These are phyloP conservation scores for Parastagonospora nodorum DNA, from an alignment of 2,329 filamentous ascomycete species.

Conservation along the genomic window DNA sequence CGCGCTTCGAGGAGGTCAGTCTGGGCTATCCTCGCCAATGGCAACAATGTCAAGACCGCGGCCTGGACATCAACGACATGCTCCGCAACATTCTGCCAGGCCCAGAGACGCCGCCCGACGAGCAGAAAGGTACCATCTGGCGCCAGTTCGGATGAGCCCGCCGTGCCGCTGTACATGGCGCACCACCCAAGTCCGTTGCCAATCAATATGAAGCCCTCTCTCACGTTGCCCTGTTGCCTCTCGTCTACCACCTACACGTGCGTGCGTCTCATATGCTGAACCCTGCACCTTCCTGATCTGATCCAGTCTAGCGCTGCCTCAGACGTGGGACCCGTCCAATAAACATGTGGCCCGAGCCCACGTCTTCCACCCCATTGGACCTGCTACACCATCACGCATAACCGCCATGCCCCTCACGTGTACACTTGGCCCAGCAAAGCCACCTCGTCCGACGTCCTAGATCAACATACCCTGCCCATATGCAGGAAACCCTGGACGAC, in stretches of 20 bases:
- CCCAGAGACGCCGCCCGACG: constrained; percentile 34
- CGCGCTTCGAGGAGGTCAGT: constrained; percentile 54
- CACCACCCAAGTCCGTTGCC: no score
- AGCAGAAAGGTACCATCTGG: constrained; percentile 32
- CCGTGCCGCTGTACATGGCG: neutral
- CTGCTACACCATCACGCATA: neutral
- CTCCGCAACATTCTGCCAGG: constrained; percentile 54
- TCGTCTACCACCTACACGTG: neutral
- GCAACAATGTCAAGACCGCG: constrained; percentile 50
- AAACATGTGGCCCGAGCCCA: constrained; percentile 7
- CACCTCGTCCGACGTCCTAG: constrained; percentile 7
- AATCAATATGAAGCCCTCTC: constrained; percentile 4
- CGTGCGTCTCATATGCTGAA: neutral
- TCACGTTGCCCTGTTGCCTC: constrained; percentile 4
- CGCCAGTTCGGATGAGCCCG: constrained; percentile 29
- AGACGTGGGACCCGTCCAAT: constrained; percentile 10
- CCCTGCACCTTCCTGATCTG: constrained; percentile 26
- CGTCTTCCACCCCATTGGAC: constrained; percentile 9
- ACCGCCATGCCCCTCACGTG: constrained; percentile 7
- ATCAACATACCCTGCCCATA: neutral
- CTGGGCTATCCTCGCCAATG: constrained; percentile 56
- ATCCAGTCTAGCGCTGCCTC: constrained; percentile 12
- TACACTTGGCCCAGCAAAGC: constrained; percentile 3
- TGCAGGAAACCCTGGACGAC: constrained; percentile 5
- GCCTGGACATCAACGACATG: constrained; percentile 52